Base-by-base conservation (phyloP, 2,329 filamentous ascomycete genomes). In the Clarireedia hainanense region DNA sequence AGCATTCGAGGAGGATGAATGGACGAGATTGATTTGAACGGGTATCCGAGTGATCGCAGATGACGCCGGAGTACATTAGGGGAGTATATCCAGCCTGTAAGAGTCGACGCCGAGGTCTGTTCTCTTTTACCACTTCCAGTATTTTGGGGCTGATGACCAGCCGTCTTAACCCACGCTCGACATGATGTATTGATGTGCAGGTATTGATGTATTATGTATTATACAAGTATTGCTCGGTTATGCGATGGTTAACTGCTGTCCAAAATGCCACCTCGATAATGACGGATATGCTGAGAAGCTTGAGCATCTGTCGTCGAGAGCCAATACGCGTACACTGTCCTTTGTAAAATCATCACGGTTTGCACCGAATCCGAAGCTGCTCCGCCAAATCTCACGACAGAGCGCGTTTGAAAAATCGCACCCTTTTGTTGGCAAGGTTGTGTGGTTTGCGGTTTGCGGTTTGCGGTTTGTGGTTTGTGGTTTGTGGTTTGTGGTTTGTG, bases 371-470 rank as follows among this genome's bases (percentile, higher is more conserved):
- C 10, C 12, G 30, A 34, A 12, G 30, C 10, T 34, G 12, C 30
- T 34, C 30, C 3, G 10, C 30, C 30, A 12, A 12, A 34, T 34
- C 12, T 34, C 30, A 34, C 30, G 30, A 34, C 30, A 34, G 12
- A 34, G 30, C 30, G 30, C n/a, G 39, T 42, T 46, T 24, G 23
- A 26, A 23, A 24, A 46, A 7, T 46, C 12, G 23, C 23, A 24
- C 23, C 23, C 7, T 14, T 37, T 48, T 47, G 49, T n/a, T 39
- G 55, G 23, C 55, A 53, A 56, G 47, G 48, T 51, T 55, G 30
- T 39, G 45, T 20, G 20, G 51, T 20, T 20, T 20, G 20, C 2
- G 20, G 20, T 20, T 20, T 20, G 20, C 2, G 20, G 2, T 20
- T 20, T 39, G 45, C 10, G 20, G 51, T 20, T 20, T 20, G 17